A percentile compares a stretch with the other conserved stretches of the same genome.
Conservation (phyloP, 306 rosid genomes). For the peach (Prunus persica) region DNA sequence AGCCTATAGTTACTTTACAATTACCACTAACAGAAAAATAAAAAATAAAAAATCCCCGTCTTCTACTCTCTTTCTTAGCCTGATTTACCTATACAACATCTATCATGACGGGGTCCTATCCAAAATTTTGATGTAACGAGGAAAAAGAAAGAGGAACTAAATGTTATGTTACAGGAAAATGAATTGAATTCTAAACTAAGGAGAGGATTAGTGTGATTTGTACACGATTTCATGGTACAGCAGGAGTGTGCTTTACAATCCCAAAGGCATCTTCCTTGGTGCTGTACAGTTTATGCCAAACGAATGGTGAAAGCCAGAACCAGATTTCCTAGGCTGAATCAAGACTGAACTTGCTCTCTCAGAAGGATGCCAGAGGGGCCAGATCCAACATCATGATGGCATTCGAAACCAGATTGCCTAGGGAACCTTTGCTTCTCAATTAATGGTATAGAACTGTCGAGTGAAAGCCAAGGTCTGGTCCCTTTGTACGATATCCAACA, state of each 20-base stretch:
- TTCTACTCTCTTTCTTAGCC: conserved; percentile 56
- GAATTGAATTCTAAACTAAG: conserved; percentile 55
- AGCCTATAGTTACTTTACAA: conserved; percentile 49
- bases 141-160: conserved; percentile 24
- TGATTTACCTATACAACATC: conserved; percentile 63
- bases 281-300: conserved; percentile 27
- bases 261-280: conserved; percentile 45
- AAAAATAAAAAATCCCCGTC: background rate
- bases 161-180: conserved; percentile 64
- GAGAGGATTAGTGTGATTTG: conserved; percentile 58
- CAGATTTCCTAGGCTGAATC: conserved; percentile 32
- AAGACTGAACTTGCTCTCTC: conserved; percentile 27
- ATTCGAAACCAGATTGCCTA: background rate
- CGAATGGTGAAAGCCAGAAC: conserved; percentile 38
- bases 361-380: conserved; percentile 14
- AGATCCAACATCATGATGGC: conserved; percentile 7
- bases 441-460: conserved; percentile 3
- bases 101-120: conserved; percentile 49
- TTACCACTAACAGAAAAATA: conserved; percentile 29
- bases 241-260: conserved; percentile 45
- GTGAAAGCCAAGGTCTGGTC: conserved; percentile 10
- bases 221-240: conserved; percentile 55
- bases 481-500: conserved; percentile 3
- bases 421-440: conserved; percentile 13
- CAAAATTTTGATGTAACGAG: conserved; percentile 43